Conservation (phyloP, 805 yeast genomes). For the Wickerhamomyces subpelliculosus region DNA sequence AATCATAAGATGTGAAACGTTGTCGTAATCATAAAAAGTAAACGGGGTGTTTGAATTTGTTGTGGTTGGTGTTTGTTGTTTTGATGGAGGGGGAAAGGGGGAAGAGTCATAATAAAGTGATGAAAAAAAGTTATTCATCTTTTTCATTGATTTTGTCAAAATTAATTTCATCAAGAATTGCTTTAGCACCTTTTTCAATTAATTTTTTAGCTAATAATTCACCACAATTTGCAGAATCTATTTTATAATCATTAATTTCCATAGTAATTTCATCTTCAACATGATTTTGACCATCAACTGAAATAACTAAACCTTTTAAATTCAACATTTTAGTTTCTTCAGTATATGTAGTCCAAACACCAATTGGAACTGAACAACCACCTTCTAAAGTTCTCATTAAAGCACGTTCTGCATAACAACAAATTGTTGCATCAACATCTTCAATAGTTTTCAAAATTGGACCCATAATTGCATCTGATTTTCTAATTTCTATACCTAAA, state of each 20-base stretch:
- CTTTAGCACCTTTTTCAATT: constrained; percentile 73
- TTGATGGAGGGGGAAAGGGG: too few relatives aligned
- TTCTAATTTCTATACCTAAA: constrained; percentile 82
- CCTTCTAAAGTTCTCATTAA: constrained; percentile 88
- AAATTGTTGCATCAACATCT: constrained; percentile 55
- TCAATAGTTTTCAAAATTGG: constrained; percentile 58
- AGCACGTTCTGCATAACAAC: constrained; percentile 86
- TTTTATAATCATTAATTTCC: constrained; percentile 30
- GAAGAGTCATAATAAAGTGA: too few relatives aligned
- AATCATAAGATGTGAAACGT: too few relatives aligned
- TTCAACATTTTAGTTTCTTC: constrained; percentile 38
- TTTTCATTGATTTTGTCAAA: constrained; percentile 47
- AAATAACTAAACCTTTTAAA: constrained; percentile 69
- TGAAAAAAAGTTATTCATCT: constrained; percentile 18
- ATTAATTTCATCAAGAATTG: constrained; percentile 74
- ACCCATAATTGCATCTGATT: constrained; percentile 52
- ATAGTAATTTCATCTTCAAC: constrained; percentile 48
- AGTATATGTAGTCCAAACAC: constrained; percentile 61
- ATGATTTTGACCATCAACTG: constrained; percentile 70
- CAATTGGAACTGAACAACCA: constrained; percentile 97
- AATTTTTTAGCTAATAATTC: constrained; percentile 57
- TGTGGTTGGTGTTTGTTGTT: too few relatives aligned
- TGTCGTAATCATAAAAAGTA: too few relatives aligned
- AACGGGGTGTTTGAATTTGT: too few relatives aligned
- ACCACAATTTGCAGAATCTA: constrained; percentile 71